A percentile compares a stretch with the other conserved stretches of the same genome.
These are phyloP conservation scores for Gossypium australe DNA, from an alignment of 345 rosid species.

Conservation along the genomic window DNA sequence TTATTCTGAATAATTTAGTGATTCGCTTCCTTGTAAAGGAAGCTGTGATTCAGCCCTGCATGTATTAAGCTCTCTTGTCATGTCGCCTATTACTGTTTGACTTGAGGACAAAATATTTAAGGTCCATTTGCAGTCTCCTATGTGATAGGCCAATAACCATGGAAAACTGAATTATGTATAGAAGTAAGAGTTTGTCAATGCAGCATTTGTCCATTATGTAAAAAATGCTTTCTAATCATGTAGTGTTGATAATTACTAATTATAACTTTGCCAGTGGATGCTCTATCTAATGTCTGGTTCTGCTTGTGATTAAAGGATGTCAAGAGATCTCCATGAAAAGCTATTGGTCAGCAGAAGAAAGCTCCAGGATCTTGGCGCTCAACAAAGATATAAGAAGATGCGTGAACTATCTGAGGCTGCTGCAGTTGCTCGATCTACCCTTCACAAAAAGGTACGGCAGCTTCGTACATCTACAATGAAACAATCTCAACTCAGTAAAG, in stretches of 20 bases:
- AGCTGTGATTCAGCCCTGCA: neutral
- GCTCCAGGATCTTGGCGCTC: constrained; percentile 44
- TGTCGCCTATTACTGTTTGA: neutral
- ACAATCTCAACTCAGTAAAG: constrained; percentile 28
- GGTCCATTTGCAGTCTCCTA: neutral
- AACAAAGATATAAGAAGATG: constrained; percentile 42
- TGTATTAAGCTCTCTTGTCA: neutral
- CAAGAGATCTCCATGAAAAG: constrained; percentile 52
- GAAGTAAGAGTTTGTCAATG: neutral
- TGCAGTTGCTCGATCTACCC: constrained; percentile 44
- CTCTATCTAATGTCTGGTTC: neutral
- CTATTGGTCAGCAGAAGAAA: constrained; percentile 44
- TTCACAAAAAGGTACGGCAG: constrained; percentile 61
- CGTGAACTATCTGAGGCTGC: constrained; percentile 58
- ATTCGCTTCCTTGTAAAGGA: neutral
- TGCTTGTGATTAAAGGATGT: constrained; percentile 40
- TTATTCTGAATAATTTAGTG: neutral
- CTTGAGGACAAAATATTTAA: neutral
- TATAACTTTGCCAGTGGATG: neutral
- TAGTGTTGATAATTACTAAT: neutral
- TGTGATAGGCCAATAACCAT: neutral
- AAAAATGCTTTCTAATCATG: neutral
- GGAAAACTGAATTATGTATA: neutral
- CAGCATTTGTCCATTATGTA: neutral
- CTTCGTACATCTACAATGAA: constrained; percentile 42